Evolutionary conservation across 495 filamentous ascomycete genomes (phyloP), one percentile per base, ranked within the genome.

Genomic region (Margaritispora aquatica): DNA sequence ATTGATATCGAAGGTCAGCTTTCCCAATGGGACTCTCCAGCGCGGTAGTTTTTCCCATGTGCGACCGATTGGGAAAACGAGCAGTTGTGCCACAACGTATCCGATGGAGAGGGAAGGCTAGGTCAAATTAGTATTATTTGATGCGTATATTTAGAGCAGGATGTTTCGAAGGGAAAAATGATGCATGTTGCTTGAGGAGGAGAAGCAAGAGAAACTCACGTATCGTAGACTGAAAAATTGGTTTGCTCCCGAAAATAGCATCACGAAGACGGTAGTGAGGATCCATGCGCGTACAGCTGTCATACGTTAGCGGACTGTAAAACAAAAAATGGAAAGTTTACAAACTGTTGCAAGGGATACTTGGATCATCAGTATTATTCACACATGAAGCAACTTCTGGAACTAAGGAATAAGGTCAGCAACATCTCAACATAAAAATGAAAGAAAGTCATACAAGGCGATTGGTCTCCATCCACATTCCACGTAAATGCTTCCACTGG

Each of bases 191-290:
- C 13, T 34, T 13, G 13, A 34, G 29, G 5, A 13, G 29, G 5
- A 13, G 13, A 34, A 34, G 5, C 13, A 7, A 3, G 38, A n/a
- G 38, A 44, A n/a, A 44, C 38, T n/a, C 38, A 44, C 38, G 19
- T 44, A 44, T 8, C 85, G 81, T 68, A 89, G 69, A 50, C 82
- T 85, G 71, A 89, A 88, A 23, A 88, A 72, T 57, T 82, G 83
- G 71, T 90, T 88, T 68, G 86, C 72, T 0, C 75, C 80, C 11
- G 86, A 85, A 11, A 82, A 86, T 31, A 88, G 71, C 1, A 86
- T 79, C 11, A 85, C 78, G 19, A 89, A 74, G 2, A 84, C 49
- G 59, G 89, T 64, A 1, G 87, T 87, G 55, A 91, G 83, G 2
- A 78, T 66, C 88, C 88, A 91, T 24, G 86, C 86, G 34, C 88